Evolutionary conservation across 768 basidiomycete species (phyloP), one percentile per base, ranked within the genome.

Genomic region (Tulasnella sp.): DNA sequence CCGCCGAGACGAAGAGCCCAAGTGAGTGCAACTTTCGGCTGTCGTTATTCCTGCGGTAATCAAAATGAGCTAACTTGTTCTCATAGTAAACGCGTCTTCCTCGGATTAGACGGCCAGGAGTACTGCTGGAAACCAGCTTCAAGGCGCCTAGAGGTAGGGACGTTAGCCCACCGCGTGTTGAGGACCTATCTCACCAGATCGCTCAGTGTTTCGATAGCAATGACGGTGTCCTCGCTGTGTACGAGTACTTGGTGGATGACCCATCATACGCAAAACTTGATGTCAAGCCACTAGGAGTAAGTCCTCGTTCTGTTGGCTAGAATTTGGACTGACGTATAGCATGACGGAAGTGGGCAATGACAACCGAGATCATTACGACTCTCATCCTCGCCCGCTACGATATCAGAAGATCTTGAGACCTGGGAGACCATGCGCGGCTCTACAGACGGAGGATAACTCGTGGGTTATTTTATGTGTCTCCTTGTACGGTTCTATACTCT

Each of bases 351-450:
- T 72, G 70, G 70, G 16, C 84, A 29, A 78, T 90, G 73, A 83
- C 90, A 72, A 93, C 91, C 9, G 91, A 93, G 79, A 86, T 93
- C 75, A 78, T 92, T 76, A 89, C 91, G 11, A 90, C 89, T 3
- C 84, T 93, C 71, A 83, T 85, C 66, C 82, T 93, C 66, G 90
- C 90, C 77, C 87, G 89, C 37, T 83, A 84, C 73, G 80, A 81
- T 32, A 78, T 90, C 37, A 92, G 90, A 90, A 19, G 47, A 52
- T 52, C 47, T 52, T 52, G 22, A 52, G 47, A 1, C 22, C 22
- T 8, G 19, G n/a, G 9, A 19, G 47, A n/a, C n/a, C n/a, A n/a
- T n/a, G n/a, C n/a, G n/a, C n/a, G n/a, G n/a, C n/a, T n/a, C n/a
- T n/a, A n/a, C n/a, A n/a, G n/a, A n/a, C n/a, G n/a, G n/a, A n/a